Conservation (phyloP, 2,329 filamentous ascomycete species). For the Apiospora malaysiana region DNA sequence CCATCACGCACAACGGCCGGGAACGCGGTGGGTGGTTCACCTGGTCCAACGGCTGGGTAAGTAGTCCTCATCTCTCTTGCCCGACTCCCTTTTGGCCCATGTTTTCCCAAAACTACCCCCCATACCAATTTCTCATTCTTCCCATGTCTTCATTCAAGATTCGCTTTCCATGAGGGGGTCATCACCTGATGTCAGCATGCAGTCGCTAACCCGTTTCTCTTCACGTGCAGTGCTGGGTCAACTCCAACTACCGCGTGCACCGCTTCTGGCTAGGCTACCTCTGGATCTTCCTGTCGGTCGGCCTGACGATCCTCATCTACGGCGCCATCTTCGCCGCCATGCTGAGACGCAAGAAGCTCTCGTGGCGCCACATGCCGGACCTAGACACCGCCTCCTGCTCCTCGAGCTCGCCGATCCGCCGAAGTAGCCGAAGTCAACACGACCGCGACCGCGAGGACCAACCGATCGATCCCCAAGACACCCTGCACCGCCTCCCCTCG, state of each 20-base stretch:
- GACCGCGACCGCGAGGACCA: conserved; percentile 31
- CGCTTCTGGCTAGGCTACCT: conserved; percentile 24
- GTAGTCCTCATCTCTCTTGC: conserved; percentile 24
- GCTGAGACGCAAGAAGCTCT: neutral
- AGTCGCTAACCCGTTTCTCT: too few relatives aligned
- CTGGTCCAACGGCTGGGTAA: conserved; percentile 15
- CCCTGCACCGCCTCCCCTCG: too few relatives aligned
- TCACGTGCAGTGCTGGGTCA: conserved; percentile 25
- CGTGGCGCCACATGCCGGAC: neutral
- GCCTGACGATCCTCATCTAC: conserved; percentile 7
- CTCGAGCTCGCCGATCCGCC: too few relatives aligned
- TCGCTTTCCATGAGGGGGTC: too few relatives aligned
- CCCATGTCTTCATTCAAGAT: too few relatives aligned
- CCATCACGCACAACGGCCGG: conserved; percentile 49
- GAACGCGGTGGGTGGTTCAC: conserved; percentile 40
- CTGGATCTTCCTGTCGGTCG: conserved; percentile 23
- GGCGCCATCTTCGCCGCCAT: conserved; percentile 3
- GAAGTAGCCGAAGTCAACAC: too few relatives aligned
- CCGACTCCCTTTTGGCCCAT: too few relatives aligned
- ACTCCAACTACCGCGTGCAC: neutral
- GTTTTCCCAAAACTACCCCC: too few relatives aligned
- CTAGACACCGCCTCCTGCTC: too few relatives aligned
- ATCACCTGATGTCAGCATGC: too few relatives aligned
- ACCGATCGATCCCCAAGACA: too few relatives aligned
- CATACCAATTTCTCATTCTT: neutral